phyloP scores from a whole-genome alignment of 1,284 basidiomycete species.

The Puccinia sorghi region DNA sequence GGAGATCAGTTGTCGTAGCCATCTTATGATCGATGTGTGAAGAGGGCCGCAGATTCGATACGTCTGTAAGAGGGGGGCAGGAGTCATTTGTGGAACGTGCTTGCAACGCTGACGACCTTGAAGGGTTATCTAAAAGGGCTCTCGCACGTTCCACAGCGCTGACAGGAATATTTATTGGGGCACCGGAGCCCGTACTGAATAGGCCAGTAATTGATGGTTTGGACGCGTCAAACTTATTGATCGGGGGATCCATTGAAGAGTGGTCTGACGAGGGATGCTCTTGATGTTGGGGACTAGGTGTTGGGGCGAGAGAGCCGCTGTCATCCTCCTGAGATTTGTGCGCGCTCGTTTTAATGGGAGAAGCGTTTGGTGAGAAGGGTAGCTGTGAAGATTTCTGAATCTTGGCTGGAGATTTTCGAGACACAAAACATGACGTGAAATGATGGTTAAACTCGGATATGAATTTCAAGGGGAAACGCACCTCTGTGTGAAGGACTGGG shows the following conservation, averaged over 20 bases:
- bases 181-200: slow-evolving; percentile 15
- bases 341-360: background rate
- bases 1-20: background rate
- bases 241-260: background rate
- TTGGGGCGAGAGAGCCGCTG: no score
- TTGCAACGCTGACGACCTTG: background rate
- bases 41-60: slow-evolving; percentile 22
- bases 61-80: slow-evolving; percentile 5
- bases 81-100: background rate
- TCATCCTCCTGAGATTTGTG: background rate
- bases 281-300: background rate
- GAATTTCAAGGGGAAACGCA: slow-evolving; percentile 10
- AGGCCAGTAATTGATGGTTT: slow-evolving; percentile 4
- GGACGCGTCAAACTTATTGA: background rate
- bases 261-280: background rate
- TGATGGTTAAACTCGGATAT: background rate
- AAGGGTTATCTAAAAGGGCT: slow-evolving; percentile 12
- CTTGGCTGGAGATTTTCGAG: slow-evolving; percentile 2
- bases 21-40: slow-evolving; percentile 11
- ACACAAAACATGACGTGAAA: background rate
- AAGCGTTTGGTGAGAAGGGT: background rate
- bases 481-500: slow-evolving; percentile 45
- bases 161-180: slow-evolving; percentile 19
- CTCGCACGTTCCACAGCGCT: slow-evolving; percentile 19
- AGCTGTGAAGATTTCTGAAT: slow-evolving; percentile 15